These are phyloP conservation scores for Huiozyma naganishii DNA, from an alignment of 805 yeast species.

Conservation along the genomic window DNA sequence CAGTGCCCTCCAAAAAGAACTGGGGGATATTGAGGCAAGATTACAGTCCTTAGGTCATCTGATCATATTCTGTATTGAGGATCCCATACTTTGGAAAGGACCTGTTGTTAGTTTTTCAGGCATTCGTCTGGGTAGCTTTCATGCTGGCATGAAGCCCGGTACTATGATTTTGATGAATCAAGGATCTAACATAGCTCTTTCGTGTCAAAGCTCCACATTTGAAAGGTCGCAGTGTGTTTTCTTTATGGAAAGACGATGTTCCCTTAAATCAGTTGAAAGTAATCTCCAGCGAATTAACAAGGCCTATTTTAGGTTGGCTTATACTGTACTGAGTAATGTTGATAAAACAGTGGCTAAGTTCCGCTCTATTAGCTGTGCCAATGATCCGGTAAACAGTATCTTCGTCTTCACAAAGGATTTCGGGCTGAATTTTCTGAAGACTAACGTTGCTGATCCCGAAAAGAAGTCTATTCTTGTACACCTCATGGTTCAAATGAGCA, in stretches of 20 bases:
- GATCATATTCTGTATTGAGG: slow-evolving; percentile 63
- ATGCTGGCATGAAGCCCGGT: slow-evolving; percentile 6
- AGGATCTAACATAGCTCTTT: slow-evolving; percentile 52
- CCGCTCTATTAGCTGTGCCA: slow-evolving; percentile 52
- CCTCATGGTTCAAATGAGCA: slow-evolving; percentile 61
- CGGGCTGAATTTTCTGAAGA: slow-evolving; percentile 59
- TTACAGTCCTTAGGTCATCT: slow-evolving; percentile 44
- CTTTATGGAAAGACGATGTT: slow-evolving; percentile 55
- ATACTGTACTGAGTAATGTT: slow-evolving; percentile 52
- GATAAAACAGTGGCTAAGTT: slow-evolving; percentile 40
- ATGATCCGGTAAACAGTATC: slow-evolving; percentile 63
- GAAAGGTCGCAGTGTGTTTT: slow-evolving; percentile 45
- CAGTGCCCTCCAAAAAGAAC: slow-evolving; percentile 23
- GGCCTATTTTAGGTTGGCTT: slow-evolving; percentile 55
- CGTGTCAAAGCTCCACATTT: slow-evolving; percentile 45
- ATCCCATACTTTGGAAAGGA: slow-evolving; percentile 90
- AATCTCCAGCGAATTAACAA: slow-evolving; percentile 59
- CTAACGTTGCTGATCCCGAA: slow-evolving; percentile 42
- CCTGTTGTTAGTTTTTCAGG: slow-evolving; percentile 45
- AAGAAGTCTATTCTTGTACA: slow-evolving; percentile 59
- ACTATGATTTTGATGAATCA: slow-evolving; percentile 29
- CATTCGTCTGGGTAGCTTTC: slow-evolving; percentile 3
- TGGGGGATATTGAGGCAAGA: slow-evolving; percentile 18
- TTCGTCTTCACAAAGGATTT: slow-evolving; percentile 74
- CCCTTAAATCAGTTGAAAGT: slow-evolving; percentile 59